Evolutionary conservation across 768 basidiomycete genomes (phyloP).

Genomic region (Nevesoporus exiguus): DNA sequence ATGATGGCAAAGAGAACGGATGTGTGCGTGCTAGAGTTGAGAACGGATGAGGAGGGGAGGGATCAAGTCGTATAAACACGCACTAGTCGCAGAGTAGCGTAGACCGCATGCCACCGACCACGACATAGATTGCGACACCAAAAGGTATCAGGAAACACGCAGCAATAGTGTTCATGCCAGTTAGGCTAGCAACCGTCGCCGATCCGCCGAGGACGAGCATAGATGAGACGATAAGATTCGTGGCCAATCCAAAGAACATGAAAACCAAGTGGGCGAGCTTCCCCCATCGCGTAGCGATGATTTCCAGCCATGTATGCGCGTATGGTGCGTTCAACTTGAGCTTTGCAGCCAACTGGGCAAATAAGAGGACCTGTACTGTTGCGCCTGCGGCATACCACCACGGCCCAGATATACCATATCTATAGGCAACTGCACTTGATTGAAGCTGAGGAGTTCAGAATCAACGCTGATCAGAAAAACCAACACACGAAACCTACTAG

Average conservation of each 20-base stretch:
- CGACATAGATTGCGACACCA: constrained; percentile 85
- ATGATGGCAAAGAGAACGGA: constrained; percentile 85
- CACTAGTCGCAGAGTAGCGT: constrained; percentile 85
- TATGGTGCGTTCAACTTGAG: constrained; percentile 89
- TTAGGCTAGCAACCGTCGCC: constrained; percentile 83
- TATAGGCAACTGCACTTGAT: constrained; percentile 82
- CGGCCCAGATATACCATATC: constrained; percentile 79
- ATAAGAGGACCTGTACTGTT: constrained; percentile 84
- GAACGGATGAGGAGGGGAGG: neutral
- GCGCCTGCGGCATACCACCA: constrained; percentile 95
- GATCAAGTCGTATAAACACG: constrained; percentile 24
- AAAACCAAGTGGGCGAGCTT: constrained; percentile 74
- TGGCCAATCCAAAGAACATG: constrained; percentile 90
- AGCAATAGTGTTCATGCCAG: constrained; percentile 87
- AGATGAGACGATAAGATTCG: constrained; percentile 89
- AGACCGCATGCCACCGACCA: constrained; percentile 84
- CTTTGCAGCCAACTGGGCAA: constrained; percentile 87
- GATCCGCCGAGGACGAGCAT: constrained; percentile 79
- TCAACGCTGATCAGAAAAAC: neutral
- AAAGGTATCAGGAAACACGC: constrained; percentile 90
- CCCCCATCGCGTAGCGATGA: constrained; percentile 81
- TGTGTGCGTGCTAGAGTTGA: constrained; percentile 68
- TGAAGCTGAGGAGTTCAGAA: constrained; percentile 47
- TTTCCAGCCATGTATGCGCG: constrained; percentile 85
- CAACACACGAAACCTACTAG: constrained; percentile 38